Percentiles rank a stretch among this genome's conserved stretches.
Conservation (phyloP, 2,329 filamentous ascomycete genomes). For the Fusarium liriodendri region DNA sequence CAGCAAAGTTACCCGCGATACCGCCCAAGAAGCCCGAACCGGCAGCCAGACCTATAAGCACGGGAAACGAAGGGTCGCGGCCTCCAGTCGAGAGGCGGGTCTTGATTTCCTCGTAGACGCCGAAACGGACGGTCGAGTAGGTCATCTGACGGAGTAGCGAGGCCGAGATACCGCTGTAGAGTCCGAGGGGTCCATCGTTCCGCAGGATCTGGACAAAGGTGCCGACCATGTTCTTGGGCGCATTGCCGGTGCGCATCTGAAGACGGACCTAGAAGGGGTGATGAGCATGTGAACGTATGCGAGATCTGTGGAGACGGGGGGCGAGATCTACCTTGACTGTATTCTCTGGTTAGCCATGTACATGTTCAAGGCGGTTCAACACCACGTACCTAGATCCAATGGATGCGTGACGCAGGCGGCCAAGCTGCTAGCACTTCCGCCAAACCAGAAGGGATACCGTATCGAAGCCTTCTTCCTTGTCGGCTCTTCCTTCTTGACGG, state of each 20-base stretch:
- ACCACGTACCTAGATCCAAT: conserved; percentile 82
- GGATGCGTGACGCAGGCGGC: conserved; percentile 94
- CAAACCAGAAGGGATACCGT: conserved; percentile 92
- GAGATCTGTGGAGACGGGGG: background rate
- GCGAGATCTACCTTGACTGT: conserved; percentile 60
- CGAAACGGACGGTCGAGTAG: conserved; percentile 96
- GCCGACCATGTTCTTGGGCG: conserved; percentile 82
- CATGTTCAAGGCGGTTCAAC: background rate
- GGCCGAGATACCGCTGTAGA: conserved; percentile 93
- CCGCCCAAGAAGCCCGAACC: conserved; percentile 89
- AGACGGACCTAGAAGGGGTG: conserved; percentile 75
- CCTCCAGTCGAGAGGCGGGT: conserved; percentile 48
- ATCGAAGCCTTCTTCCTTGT: conserved; percentile 56
- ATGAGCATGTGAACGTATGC: conserved; percentile 23
- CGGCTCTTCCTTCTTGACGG: conserved; percentile 36
- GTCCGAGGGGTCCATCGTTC: conserved; percentile 78
- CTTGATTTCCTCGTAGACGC: conserved; percentile 95
- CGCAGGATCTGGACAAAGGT: conserved; percentile 87
- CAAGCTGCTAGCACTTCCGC: conserved; percentile 92
- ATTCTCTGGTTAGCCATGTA: conserved; percentile 1
- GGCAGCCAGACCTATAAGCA: conserved; percentile 85
- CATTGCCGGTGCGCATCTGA: conserved; percentile 83
- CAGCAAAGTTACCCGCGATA: conserved; percentile 91
- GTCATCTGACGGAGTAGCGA: conserved; percentile 93
- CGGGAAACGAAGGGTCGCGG: conserved; percentile 72